Percentiles rank a stretch among this genome's conserved stretches.
Conservation (phyloP, 2,329 filamentous ascomycete genomes). For the Colletotrichum falcatum region DNA sequence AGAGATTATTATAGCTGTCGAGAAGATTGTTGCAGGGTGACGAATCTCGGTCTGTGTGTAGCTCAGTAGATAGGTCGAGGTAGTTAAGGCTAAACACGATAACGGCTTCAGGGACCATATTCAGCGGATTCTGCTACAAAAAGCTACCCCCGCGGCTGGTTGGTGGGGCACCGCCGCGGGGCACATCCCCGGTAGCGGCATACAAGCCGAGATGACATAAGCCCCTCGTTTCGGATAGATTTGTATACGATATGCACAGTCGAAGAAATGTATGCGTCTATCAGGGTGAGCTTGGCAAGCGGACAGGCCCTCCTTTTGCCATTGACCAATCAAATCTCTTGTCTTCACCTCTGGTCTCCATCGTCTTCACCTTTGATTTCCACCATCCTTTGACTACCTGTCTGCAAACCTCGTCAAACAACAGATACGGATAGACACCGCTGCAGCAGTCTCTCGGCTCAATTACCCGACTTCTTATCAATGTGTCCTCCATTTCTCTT, state of each 20-base stretch:
- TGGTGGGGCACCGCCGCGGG: slow-evolving; percentile 36
- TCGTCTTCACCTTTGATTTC: neutral
- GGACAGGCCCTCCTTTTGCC: neutral
- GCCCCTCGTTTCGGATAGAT: slow-evolving; percentile 13
- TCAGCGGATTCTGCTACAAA: slow-evolving; percentile 26
- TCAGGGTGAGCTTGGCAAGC: neutral
- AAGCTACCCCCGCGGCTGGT: neutral
- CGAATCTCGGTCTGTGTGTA: too few species aligned
- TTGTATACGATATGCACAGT: too few species aligned
- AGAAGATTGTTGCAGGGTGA: slow-evolving; percentile 9
- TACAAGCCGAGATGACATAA: slow-evolving; percentile 25
- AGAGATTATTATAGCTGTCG: neutral
- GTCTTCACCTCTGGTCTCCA: neutral
- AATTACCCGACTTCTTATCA: too few species aligned
- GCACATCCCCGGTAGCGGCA: slow-evolving; percentile 26
- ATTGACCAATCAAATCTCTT: slow-evolving; percentile 5
- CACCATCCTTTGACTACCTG: neutral
- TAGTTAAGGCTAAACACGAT: slow-evolving; percentile 1
- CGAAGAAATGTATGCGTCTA: neutral
- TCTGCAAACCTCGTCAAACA: too few species aligned
- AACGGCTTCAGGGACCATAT: neutral
- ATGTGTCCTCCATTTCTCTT: neutral
- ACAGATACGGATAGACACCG: too few species aligned
- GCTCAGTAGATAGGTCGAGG: too few species aligned
- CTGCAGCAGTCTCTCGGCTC: neutral